These are phyloP conservation scores for Magnaporthiopsis incrustans DNA, from an alignment of 2,329 filamentous ascomycete genomes.

Conservation along the genomic window DNA sequence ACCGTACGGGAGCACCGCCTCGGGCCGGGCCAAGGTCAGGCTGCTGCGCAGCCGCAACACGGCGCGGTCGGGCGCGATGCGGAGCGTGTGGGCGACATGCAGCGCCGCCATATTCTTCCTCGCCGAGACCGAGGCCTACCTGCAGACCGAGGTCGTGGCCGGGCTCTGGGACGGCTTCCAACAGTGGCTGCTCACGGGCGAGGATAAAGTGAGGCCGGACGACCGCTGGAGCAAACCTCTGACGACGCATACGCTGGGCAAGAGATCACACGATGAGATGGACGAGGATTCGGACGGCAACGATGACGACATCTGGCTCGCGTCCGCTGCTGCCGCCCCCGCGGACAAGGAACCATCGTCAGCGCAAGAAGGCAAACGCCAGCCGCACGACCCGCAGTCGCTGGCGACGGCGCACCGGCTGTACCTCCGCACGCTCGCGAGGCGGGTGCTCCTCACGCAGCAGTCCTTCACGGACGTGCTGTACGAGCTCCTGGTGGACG, in stretches of 20 bases:
- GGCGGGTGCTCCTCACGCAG: conserved; percentile 59
- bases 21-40: conserved; percentile 51
- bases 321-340: conserved; percentile 12
- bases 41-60: conserved; percentile 58
- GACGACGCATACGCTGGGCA: neutral
- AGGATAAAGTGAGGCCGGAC: conserved; percentile 10
- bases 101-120: conserved; percentile 84
- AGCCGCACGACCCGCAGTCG: conserved; percentile 71
- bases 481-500: conserved; percentile 59
- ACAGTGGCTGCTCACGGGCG: conserved; percentile 55
- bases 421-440: conserved; percentile 63
- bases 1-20: conserved; percentile 51
- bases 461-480: conserved; percentile 55
- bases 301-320: conserved; percentile 34
- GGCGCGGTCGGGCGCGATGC: conserved; percentile 57
- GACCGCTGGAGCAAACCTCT: neutral
- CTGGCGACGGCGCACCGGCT: conserved; percentile 70
- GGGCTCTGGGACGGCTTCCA: conserved; percentile 76
- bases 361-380: conserved; percentile 10
- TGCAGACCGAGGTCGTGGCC: conserved; percentile 82
- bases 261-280: conserved; percentile 1
- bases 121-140: conserved; percentile 77
- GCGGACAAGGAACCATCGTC: conserved; percentile 8
- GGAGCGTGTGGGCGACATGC: conserved; percentile 83
- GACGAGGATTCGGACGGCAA: conserved; percentile 15